Evolutionary conservation across 345 rosid species (phyloP).

Genomic region (Gossypium longicalyx): DNA sequence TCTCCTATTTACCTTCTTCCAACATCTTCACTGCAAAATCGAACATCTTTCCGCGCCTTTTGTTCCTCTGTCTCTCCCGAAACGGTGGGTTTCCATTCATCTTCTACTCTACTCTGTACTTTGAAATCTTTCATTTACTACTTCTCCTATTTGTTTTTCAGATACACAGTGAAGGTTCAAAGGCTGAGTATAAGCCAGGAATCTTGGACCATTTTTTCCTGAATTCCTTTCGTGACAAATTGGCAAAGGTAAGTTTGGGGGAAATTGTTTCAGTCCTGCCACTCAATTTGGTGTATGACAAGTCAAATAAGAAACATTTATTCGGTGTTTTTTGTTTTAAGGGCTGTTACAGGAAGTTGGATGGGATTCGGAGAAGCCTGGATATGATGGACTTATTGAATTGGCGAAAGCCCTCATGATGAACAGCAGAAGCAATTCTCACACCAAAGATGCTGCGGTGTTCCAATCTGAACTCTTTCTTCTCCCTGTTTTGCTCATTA

Average conservation of each 20-base stretch:
- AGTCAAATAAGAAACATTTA: background rate
- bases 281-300: background rate
- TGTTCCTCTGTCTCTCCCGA: slow-evolving; percentile 25
- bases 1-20: background rate
- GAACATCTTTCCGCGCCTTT: slow-evolving; percentile 12
- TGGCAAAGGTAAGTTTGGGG: slow-evolving; percentile 49
- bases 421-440: slow-evolving; percentile 50
- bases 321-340: slow-evolving; percentile 2
- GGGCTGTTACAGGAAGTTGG: slow-evolving; percentile 74
- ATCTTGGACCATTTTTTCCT: slow-evolving; percentile 56
- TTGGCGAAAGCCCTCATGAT: slow-evolving; percentile 62
- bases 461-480: background rate
- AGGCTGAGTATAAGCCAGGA: slow-evolving; percentile 24
- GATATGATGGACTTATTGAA: slow-evolving; percentile 77
- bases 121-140: background rate
- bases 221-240: slow-evolving; percentile 57
- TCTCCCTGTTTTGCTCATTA: background rate
- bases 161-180: background rate
- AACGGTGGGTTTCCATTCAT: slow-evolving; percentile 7
- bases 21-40: background rate
- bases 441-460: slow-evolving; percentile 69
- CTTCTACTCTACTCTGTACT: background rate
- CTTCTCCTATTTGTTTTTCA: background rate
- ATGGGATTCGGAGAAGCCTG: slow-evolving; percentile 85
- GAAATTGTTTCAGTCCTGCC: background rate